Conservation (phyloP, 352 stramenopile genomes). For the Thalassiosira sp. region DNA sequence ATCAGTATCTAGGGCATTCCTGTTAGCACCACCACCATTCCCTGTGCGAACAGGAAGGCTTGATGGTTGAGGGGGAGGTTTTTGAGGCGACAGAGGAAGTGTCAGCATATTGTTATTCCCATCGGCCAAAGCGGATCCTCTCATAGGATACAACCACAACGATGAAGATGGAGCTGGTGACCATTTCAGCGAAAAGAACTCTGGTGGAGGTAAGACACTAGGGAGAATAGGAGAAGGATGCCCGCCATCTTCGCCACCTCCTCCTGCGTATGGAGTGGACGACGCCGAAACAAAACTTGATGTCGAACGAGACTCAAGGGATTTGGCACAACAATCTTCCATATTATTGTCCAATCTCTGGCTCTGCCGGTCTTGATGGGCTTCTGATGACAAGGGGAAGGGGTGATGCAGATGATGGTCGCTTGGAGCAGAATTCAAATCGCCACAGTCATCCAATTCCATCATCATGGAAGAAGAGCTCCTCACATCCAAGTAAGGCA, state of each 20-base stretch:
- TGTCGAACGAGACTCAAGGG: constrained; percentile 33
- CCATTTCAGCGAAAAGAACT: constrained; percentile 47
- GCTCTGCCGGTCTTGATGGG: constrained; percentile 2
- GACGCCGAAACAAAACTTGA: constrained; percentile 47
- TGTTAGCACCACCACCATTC: background rate
- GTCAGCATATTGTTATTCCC: constrained; percentile 1
- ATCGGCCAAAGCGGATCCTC: background rate
- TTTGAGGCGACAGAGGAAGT: background rate
- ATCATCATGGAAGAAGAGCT: constrained; percentile 36
- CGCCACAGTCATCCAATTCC: constrained; percentile 27
- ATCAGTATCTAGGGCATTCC: background rate
- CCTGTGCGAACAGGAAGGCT: background rate
- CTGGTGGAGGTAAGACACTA: constrained; percentile 35
- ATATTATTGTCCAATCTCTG: no score
- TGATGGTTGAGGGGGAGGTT: background rate
- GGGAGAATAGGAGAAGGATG: constrained; percentile 34
- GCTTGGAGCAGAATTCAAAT: constrained; percentile 2
- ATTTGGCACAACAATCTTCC: constrained; percentile 29
- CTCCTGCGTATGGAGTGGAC: no score
- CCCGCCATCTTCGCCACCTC: no score
- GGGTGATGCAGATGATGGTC: background rate
- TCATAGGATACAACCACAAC: constrained; percentile 19
- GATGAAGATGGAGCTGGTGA: constrained; percentile 16
- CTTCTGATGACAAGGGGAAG: background rate
- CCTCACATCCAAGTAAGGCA: constrained; percentile 13